Conservation (phyloP, 306 rosid genomes). For the Gastrolobium bilobum region DNA sequence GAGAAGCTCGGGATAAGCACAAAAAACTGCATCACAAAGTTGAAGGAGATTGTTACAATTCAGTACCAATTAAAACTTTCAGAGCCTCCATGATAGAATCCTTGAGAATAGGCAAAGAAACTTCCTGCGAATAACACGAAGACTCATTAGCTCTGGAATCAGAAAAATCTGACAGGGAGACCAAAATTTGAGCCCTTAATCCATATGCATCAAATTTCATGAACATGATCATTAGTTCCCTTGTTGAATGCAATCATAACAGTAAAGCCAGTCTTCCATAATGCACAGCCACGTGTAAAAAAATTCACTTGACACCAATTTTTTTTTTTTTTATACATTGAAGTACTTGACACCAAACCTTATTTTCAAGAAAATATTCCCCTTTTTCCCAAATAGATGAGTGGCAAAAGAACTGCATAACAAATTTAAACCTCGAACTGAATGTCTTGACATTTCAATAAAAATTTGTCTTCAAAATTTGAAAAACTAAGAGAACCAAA, state of each 20-base stretch:
- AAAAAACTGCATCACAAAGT: not conserved
- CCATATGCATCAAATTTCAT: constrained; percentile 41
- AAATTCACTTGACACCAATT: not conserved
- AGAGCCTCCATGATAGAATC: constrained; percentile 81
- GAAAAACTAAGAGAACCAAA: constrained; percentile 5
- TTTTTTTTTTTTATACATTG: too few relatives aligned
- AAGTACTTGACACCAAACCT: not conserved
- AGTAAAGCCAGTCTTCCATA: not conserved
- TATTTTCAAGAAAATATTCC: constrained; percentile 10
- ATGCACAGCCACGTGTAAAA: not conserved
- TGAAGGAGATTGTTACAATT: not conserved
- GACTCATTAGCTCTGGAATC: not conserved
- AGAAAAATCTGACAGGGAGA: constrained; percentile 1
- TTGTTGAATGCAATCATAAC: constrained; percentile 14
- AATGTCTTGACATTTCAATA: not conserved
- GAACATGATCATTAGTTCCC: not conserved
- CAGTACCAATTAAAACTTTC: constrained; percentile 76
- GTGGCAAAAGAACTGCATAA: not conserved
- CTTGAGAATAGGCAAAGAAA: constrained; percentile 60
- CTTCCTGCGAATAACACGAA: constrained; percentile 65
- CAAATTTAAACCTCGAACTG: not conserved
- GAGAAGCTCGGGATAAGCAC: not conserved
- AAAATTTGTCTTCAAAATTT: constrained; percentile 7
- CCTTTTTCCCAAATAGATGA: not conserved
- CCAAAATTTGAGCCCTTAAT: constrained; percentile 2